Base-by-base conservation (phyloP, 768 basidiomycete genomes). In the Rhizopogon rudus region DNA sequence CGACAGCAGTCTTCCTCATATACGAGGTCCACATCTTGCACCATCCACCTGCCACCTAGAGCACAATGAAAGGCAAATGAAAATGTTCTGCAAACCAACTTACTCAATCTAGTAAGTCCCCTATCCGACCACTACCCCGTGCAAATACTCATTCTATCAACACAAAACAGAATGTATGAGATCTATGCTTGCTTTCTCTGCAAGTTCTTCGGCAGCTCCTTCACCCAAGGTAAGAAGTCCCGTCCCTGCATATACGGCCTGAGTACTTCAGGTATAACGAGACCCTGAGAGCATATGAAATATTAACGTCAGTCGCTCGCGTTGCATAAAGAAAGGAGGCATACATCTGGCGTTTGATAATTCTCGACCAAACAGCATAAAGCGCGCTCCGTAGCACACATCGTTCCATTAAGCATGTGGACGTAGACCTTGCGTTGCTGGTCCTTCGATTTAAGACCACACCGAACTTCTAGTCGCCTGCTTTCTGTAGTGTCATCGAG, bases 341-440 rank as follows among this genome's bases (percentile, higher is more conserved):
- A 54, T 64, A 96, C 95, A 49, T 97, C 93, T 0, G 89, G 80
- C 0, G 94, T 98, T 74, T 99, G 97, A 69, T 96, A 93, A 72
- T 98, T 98, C 75, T 99, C 97, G n/a, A 93, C 95, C 54, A 99
- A 64, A 71, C 97, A 98, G 73, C 96, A 98, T 17, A 98, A 76
- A 1, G 97, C 92, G 40, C 97, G 91, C 73, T 96, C 92, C 1
- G 97, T 98, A 1, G 97, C 97, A 63, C 94, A 97, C 44, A 99
- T 80, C 3, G 97, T 99, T 37, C 93, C 96, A 70, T 99, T 99
- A 66, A 99, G 75, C 97, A 99, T 99, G 77, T 99, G 97, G 5
- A 97, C 95, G 72, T 98, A 98, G 5, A 93, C 75, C 67, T 98
- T 95, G 56, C 90, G 83, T 50, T 89, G 79, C 66, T 98, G 93